These are phyloP conservation scores for Colletotrichum chlorophyti DNA, from an alignment of 2,329 filamentous ascomycete species.

Conservation along the genomic window DNA sequence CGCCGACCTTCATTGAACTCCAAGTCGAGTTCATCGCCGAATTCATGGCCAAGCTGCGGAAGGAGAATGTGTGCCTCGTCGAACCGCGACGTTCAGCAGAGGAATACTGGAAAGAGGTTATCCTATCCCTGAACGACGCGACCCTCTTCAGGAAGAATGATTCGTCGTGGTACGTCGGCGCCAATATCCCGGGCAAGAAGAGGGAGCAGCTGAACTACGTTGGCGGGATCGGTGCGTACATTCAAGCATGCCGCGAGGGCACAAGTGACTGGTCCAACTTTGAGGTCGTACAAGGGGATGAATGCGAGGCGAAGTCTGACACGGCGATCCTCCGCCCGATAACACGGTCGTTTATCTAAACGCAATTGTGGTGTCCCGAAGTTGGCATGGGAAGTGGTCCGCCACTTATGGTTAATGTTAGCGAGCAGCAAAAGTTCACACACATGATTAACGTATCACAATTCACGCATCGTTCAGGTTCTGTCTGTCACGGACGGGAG, in stretches of 20 bases:
- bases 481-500: no score
- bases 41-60: conserved; percentile 17
- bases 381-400: no score
- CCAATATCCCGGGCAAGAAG: conserved; percentile 34
- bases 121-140: conserved; percentile 27
- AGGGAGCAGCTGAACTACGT: conserved; percentile 31
- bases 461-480: no score
- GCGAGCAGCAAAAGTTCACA: no score
- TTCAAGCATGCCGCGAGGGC: conserved; percentile 21
- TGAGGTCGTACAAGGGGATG: neutral
- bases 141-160: conserved; percentile 29
- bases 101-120: conserved; percentile 23
- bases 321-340: neutral
- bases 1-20: conserved; percentile 21
- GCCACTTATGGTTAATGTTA: no score
- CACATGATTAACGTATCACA: no score
- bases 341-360: neutral
- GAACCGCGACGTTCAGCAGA: conserved; percentile 26
- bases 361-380: neutral
- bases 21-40: conserved; percentile 30
- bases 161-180: conserved; percentile 33
- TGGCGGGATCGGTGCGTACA: conserved; percentile 25
- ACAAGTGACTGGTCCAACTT: conserved; percentile 12
- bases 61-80: conserved; percentile 19
- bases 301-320: no score